Evolutionary conservation across 305 asterid species (phyloP).

Genomic region (Fraxinus albicans): DNA sequence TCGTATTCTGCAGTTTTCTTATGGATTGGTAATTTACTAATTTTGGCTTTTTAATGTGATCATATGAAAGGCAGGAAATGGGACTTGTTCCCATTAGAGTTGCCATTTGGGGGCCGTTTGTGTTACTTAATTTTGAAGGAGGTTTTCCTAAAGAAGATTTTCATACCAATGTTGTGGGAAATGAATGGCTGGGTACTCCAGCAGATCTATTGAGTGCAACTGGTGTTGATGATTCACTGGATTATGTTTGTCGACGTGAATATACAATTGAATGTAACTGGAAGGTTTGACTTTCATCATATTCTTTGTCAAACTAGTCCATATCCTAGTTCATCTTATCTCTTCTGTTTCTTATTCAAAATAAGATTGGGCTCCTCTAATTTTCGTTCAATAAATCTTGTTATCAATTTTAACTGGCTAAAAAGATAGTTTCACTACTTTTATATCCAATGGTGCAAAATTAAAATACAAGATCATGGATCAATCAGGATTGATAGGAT

Average conservation of each 20-base stretch:
- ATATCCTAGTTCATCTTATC: background rate
- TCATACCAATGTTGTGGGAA: constrained; percentile 36
- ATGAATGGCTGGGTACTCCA: constrained; percentile 78
- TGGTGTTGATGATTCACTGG: constrained; percentile 59
- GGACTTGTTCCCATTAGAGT: constrained; percentile 69
- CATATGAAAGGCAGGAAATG: constrained; percentile 61
- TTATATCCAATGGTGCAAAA: background rate
- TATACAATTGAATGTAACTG: constrained; percentile 84
- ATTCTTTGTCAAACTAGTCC: background rate
- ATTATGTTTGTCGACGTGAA: constrained; percentile 63
- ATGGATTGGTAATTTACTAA: background rate
- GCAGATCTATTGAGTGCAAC: constrained; percentile 52
- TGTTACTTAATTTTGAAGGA: constrained; percentile 54
- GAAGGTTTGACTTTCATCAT: constrained; percentile 53
- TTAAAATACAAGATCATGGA: background rate
- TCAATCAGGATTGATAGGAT: background rate
- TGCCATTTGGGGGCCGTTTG: constrained; percentile 84
- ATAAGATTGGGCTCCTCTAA: background rate
- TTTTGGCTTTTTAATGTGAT: constrained; percentile 16
- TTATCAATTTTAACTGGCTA: background rate
- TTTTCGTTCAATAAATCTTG: background rate
- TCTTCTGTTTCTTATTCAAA: background rate
- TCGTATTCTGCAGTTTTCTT: constrained; percentile 7
- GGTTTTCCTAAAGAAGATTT: constrained; percentile 26
- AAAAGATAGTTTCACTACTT: constrained; percentile 6